A percentile compares a stretch with the other conserved stretches of the same genome.
Evolutionary conservation across 2,329 filamentous ascomycete genomes (phyloP).

Genomic region (Erysiphe pulchra): DNA sequence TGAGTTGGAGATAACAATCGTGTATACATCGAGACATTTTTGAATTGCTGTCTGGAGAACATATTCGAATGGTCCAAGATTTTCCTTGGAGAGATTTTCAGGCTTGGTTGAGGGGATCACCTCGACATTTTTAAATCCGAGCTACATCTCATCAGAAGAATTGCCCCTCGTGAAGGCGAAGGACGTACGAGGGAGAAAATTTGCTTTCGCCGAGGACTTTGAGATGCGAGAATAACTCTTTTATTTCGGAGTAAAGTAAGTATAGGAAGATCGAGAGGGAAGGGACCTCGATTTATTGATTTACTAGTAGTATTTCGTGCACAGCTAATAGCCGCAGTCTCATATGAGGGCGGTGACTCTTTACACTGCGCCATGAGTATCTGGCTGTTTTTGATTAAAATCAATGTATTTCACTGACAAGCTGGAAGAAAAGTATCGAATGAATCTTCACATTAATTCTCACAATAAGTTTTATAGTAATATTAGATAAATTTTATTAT

Average conservation of each 20-base stretch:
- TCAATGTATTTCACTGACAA: too few species aligned
- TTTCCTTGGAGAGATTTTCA: conserved; percentile 59
- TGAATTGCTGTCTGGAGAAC: conserved; percentile 63
- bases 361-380: background rate
- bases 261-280: conserved; percentile 56
- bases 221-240: conserved; percentile 71
- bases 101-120: conserved; percentile 60
- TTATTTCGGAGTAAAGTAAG: conserved; percentile 51
- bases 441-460: too few species aligned
- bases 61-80: conserved; percentile 64
- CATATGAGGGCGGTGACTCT: conserved; percentile 9
- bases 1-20: conserved; percentile 15
- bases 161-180: background rate
- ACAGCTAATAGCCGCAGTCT: conserved; percentile 7
- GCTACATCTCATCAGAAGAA: conserved; percentile 19
- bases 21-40: conserved; percentile 50
- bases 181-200: conserved; percentile 42
- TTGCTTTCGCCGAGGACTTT: conserved; percentile 61
- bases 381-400: too few species aligned
- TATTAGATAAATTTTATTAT: too few species aligned
- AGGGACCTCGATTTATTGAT: conserved; percentile 18
- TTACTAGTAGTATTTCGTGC: conserved; percentile 5
- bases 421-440: too few species aligned
- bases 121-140: conserved; percentile 63
- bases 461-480: too few species aligned